Conservation (phyloP, 2,329 filamentous ascomycete species). For the Periconia macrospinosa region DNA sequence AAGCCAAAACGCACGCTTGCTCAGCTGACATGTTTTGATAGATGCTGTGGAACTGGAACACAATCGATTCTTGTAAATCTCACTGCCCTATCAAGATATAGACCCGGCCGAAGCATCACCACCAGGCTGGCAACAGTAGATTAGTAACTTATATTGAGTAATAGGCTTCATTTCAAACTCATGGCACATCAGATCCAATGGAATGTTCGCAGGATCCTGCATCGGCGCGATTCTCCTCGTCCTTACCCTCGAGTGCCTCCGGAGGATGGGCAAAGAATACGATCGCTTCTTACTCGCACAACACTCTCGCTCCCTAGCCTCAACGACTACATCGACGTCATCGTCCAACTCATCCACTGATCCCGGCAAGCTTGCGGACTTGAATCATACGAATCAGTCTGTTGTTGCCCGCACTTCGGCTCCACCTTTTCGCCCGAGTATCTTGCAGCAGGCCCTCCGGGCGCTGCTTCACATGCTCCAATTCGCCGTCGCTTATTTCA, state of each 20-base stretch:
- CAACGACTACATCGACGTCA: neutral
- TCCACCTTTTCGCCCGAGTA: conserved; percentile 54
- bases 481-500: conserved; percentile 76
- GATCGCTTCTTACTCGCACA: conserved; percentile 67
- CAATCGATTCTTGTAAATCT: conserved; percentile 61
- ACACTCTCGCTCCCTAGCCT: conserved; percentile 37
- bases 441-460: conserved; percentile 69
- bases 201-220: conserved; percentile 79
- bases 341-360: conserved; percentile 19
- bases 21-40: conserved; percentile 1
- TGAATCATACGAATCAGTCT: conserved; percentile 5
- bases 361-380: conserved; percentile 8
- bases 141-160: neutral
- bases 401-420: neutral
- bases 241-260: conserved; percentile 70
- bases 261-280: conserved; percentile 72
- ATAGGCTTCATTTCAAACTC: conserved; percentile 64
- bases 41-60: conserved; percentile 83
- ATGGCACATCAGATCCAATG: conserved; percentile 70
- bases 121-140: neutral
- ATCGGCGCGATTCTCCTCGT: conserved; percentile 77
- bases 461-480: conserved; percentile 72
- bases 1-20: no score
- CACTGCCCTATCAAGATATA: neutral
- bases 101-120: neutral